Conservation (phyloP, 768 basidiomycete genomes). For the Clathrus columnatus region DNA sequence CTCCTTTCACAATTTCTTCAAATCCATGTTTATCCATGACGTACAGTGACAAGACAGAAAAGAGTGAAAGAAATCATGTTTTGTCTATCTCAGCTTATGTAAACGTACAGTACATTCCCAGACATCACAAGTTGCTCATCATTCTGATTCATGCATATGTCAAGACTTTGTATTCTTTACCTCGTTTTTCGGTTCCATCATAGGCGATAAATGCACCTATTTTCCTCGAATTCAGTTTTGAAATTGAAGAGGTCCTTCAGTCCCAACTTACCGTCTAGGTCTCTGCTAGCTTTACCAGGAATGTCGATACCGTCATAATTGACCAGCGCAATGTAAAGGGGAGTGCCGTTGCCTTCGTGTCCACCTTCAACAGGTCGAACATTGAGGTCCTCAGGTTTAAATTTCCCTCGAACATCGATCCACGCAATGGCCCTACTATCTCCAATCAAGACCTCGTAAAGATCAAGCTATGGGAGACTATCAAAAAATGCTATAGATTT, state of each 20-base stretch:
- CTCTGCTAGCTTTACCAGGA: conserved; percentile 57
- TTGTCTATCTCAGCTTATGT: background rate
- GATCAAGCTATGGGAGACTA: conserved; percentile 51
- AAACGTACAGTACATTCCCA: background rate
- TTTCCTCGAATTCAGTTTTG: background rate
- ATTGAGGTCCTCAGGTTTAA: conserved; percentile 38
- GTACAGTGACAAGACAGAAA: background rate
- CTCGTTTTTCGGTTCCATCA: conserved; percentile 2
- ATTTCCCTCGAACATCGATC: conserved; percentile 39
- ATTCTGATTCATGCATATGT: background rate
- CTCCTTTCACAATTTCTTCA: background rate
- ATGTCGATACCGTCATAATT: conserved; percentile 40
- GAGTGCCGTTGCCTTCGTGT: conserved; percentile 49
- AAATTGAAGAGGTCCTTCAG: background rate
- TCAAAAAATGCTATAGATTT: background rate
- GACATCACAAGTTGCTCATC: background rate
- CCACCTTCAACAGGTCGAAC: conserved; percentile 59
- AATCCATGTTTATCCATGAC: background rate
- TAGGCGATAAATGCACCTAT: conserved; percentile 5
- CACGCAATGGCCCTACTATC: conserved; percentile 48
- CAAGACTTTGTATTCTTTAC: conserved; percentile 2
- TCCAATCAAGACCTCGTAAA: conserved; percentile 66
- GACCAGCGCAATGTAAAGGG: conserved; percentile 54
- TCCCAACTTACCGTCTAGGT: conserved; percentile 35
- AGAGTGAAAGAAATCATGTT: background rate